phyloP scores from a whole-genome alignment of 2,329 filamentous ascomycete genomes.

The Chaetomium sp. region DNA sequence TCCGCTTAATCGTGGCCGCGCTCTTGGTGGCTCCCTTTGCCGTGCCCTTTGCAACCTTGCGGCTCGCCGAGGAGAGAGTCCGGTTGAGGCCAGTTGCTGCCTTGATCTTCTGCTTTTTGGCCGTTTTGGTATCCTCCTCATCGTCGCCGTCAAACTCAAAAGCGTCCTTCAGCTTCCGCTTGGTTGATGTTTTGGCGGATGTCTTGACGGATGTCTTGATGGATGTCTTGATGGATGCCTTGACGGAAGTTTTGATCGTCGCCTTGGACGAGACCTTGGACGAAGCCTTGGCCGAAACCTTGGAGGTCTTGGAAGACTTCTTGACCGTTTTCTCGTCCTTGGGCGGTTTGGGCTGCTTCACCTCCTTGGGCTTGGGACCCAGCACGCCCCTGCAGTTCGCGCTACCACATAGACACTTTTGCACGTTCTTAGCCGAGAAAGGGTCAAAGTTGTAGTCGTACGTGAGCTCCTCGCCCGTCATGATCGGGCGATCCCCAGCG shows the following conservation, averaged over 20 bases:
- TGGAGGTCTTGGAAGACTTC: conserved; percentile 47
- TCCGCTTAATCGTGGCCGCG: conserved; percentile 44
- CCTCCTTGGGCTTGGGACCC: conserved; percentile 62
- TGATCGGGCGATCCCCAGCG: conserved; percentile 83
- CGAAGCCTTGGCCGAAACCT: conserved; percentile 33
- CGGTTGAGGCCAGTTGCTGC: conserved; percentile 42
- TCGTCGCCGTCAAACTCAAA: conserved; percentile 47
- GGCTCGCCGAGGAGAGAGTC: conserved; percentile 38
- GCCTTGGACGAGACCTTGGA: conserved; percentile 39
- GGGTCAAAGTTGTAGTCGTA: conserved; percentile 84
- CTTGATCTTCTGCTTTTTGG: conserved; percentile 54
- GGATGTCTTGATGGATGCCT: conserved; percentile 28
- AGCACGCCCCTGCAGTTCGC: conserved; percentile 66
- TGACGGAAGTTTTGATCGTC: conserved; percentile 40
- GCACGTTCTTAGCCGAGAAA: conserved; percentile 69
- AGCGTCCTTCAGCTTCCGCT: conserved; percentile 60
- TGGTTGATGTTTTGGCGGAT: conserved; percentile 42
- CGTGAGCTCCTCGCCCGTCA: conserved; percentile 93
- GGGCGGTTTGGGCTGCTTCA: conserved; percentile 49
- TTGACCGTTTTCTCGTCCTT: conserved; percentile 48
- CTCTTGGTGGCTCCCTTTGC: conserved; percentile 39
- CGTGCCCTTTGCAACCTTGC: conserved; percentile 42
- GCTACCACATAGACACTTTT: conserved; percentile 65
- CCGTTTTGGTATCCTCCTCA: conserved; percentile 34
- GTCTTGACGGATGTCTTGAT: conserved; percentile 36